phyloP scores from a whole-genome alignment of 345 rosid species.

The Pistacia vera region DNA sequence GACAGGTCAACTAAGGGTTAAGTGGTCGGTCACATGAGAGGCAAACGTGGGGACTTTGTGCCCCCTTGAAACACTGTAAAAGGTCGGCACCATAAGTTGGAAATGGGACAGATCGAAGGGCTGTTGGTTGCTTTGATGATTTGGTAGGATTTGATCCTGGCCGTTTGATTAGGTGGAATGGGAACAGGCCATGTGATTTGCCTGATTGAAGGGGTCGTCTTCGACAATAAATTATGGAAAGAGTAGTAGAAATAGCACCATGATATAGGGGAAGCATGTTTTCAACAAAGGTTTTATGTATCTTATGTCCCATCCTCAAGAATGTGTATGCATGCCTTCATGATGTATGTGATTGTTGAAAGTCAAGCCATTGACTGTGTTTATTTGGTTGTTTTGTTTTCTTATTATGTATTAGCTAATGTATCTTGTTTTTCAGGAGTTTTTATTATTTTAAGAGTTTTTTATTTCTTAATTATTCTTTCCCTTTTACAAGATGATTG shows the following conservation, averaged over 20 bases:
- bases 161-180: conserved; percentile 43
- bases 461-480: too few species aligned
- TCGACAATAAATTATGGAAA: conserved; percentile 18
- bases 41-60: conserved; percentile 52
- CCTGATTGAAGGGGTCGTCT: conserved; percentile 36
- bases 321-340: not conserved
- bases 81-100: conserved; percentile 50
- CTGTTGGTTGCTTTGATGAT: conserved; percentile 25
- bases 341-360: too few species aligned
- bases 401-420: too few species aligned
- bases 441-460: too few species aligned
- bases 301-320: not conserved
- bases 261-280: conserved; percentile 20
- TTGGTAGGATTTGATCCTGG: conserved; percentile 37
- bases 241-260: not conserved
- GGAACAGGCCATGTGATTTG: conserved; percentile 61
- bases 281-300: not conserved
- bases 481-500: too few species aligned
- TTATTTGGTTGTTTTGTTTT: too few species aligned
- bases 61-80: conserved; percentile 28
- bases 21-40: conserved; percentile 79
- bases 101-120: conserved; percentile 50
- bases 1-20: conserved; percentile 47
- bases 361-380: too few species aligned
- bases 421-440: too few species aligned